Evolutionary conservation across 1,284 basidiomycete species (phyloP), one percentile per base, ranked within the genome.

Genomic region (Naganishia liquefaciens): DNA sequence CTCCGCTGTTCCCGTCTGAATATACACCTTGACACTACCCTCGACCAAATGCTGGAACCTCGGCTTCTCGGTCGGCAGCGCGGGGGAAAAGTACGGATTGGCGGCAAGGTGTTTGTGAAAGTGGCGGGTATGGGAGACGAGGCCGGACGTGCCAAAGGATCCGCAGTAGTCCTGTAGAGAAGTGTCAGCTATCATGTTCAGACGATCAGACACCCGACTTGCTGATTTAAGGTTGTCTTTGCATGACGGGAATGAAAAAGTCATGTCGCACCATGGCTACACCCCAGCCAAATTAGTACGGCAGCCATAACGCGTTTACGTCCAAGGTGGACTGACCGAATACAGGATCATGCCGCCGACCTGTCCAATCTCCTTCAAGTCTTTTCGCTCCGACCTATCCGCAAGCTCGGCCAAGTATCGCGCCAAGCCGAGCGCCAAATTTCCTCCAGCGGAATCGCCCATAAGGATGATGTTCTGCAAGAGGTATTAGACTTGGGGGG

Each of bases 1-100:
- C 70, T 77, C 76, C 19, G 68, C 69, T 10, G 71, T 73, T 2
- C 76, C 76, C n/a, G 71, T 65, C 43, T 70, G 69, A n/a, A 76
- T 46, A 53, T 73, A 74, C 33, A 73, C 71, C 43, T 68, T 70
- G 19, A 65, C 64, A 10, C 54, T 58, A 2, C 52, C 30, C 19
- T 37, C 7, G 17, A 47, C 50, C 19, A 69, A 61, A 43, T 69
- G 65, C 23, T 30, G 11, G 53, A 69, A 69, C 15, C 63, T 57
- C 10, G 63, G 57, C 21, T 67, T 46, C 37, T 58, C 47, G n/a
- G 60, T 39, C 10, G 58, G 40, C 7, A 69, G 52, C 17, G 63
- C n/a, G 3, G 67, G 67, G 11, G 67, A 68, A 63, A 68, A 65
- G 58, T 70, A 70, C 19, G 69, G 69, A 15, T 50, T 43, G 7